Evolutionary conservation across 1,284 basidiomycete species (phyloP).

Genomic region (Tilletia caries): DNA sequence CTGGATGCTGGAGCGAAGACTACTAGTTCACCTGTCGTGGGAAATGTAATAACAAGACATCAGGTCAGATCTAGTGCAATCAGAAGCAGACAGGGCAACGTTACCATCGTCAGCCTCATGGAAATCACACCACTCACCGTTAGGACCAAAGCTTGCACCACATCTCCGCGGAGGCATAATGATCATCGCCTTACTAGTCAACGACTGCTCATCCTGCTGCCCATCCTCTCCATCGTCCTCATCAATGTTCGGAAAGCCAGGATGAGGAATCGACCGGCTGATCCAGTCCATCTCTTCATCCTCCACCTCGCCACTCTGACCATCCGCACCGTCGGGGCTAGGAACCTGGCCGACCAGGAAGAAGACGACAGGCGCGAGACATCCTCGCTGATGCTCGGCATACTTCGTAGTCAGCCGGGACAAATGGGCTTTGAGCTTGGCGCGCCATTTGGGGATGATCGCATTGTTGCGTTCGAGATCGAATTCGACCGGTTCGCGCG

Average conservation of each 20-base stretch:
- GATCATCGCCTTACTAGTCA: not conserved
- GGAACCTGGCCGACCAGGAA: constrained; percentile 43
- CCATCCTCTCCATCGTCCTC: constrained; percentile 10
- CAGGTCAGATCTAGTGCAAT: not conserved
- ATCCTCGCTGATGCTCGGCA: constrained; percentile 23
- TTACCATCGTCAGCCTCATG: too few species aligned
- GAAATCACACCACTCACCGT: constrained; percentile 16
- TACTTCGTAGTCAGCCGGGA: constrained; percentile 22
- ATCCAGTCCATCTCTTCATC: constrained; percentile 12
- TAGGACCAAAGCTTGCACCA: constrained; percentile 30
- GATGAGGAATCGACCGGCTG: not conserved
- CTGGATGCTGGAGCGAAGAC: constrained; percentile 23
- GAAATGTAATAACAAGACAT: not conserved
- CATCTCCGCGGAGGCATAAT: constrained; percentile 19
- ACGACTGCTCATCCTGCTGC: constrained; percentile 5
- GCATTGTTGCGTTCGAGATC: constrained; percentile 47
- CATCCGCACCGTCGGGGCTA: constrained; percentile 7
- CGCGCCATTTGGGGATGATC: constrained; percentile 42
- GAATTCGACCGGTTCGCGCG: constrained; percentile 34
- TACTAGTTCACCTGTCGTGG: constrained; percentile 24
- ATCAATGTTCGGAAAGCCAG: not conserved
- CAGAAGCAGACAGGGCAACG: too few species aligned
- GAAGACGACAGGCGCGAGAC: constrained; percentile 35
- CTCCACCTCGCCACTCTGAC: constrained; percentile 15
- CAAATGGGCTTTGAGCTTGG: constrained; percentile 32